A percentile compares a stretch with the other conserved stretches of the same genome.
Conservation (phyloP, 1,139 yeast species). For the Magnusiomyces paraingens region DNA sequence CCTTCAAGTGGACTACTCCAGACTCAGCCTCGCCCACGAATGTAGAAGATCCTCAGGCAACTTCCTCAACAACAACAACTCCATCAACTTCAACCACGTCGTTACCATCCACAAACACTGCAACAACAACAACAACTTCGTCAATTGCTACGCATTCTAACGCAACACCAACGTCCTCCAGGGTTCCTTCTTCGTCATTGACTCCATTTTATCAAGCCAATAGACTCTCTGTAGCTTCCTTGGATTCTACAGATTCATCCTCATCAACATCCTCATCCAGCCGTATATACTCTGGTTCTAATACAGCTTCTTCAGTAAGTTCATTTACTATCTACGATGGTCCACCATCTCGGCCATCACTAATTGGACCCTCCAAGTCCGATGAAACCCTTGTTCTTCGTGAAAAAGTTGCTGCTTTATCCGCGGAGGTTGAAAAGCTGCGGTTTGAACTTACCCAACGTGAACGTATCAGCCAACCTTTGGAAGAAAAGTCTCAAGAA, state of each 20-base stretch:
- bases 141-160: not conserved
- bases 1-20: conserved; percentile 1
- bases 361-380: not conserved
- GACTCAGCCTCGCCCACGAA: too few relatives aligned
- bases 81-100: too few relatives aligned
- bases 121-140: not conserved
- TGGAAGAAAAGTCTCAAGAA: not conserved
- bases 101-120: too few relatives aligned
- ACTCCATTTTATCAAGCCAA: not conserved
- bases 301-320: conserved; percentile 9
- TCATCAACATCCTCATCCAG: not conserved
- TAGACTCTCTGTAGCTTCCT: conserved; percentile 5
- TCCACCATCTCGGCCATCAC: not conserved
- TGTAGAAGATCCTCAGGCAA: not conserved
- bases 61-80: not conserved
- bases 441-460: conserved; percentile 14
- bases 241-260: conserved; percentile 3
- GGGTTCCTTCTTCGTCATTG: not conserved
- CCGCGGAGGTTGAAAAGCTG: conserved; percentile 16
- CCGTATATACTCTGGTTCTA: conserved; percentile 1
- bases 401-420: conserved; percentile 13
- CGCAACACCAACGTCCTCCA: not conserved
- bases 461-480: conserved; percentile 8
- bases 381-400: conserved; percentile 11
- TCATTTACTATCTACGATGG: conserved; percentile 15